Evolutionary conservation across 768 basidiomycete species (phyloP).

Genomic region (Mycena maculata): DNA sequence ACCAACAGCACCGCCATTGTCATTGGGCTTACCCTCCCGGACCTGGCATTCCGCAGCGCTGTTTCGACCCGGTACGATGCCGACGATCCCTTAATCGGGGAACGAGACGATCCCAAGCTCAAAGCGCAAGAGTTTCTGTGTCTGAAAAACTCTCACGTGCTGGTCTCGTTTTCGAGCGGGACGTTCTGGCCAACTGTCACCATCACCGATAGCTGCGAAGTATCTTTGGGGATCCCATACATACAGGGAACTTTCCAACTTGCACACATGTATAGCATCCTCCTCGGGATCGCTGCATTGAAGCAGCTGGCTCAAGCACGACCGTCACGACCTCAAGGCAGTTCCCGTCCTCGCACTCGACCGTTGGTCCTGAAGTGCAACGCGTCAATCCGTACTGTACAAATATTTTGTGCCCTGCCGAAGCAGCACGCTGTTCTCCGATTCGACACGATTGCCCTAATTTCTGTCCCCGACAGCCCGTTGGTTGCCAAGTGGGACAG

Average conservation of each 20-base stretch:
- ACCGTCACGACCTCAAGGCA: conserved; percentile 28
- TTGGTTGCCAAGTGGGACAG: conserved; percentile 53
- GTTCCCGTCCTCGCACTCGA: conserved; percentile 31
- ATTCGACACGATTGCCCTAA: conserved; percentile 51
- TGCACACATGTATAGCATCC: conserved; percentile 74
- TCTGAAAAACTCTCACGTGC: conserved; percentile 37
- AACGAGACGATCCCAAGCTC: conserved; percentile 61
- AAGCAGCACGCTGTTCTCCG: conserved; percentile 60
- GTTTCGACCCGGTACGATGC: conserved; percentile 75
- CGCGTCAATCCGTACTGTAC: conserved; percentile 55
- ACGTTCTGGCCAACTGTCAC: conserved; percentile 36
- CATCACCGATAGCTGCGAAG: conserved; percentile 55
- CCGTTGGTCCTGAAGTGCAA: conserved; percentile 41
- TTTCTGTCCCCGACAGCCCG: conserved; percentile 40
- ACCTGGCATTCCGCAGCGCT: conserved; percentile 68
- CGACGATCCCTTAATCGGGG: conserved; percentile 71
- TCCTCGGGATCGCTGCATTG: conserved; percentile 71
- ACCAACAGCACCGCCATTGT: conserved; percentile 54
- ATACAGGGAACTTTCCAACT: conserved; percentile 66
- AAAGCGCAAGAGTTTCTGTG: conserved; percentile 58
- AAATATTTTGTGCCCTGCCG: conserved; percentile 61
- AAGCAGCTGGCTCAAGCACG: conserved; percentile 49
- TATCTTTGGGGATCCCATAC: conserved; percentile 63
- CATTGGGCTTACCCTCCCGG: conserved; percentile 57
- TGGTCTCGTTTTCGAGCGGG: conserved; percentile 30